Evolutionary conservation across 2,329 filamentous ascomycete genomes (phyloP).

Genomic region (Fusarium tupiense): DNA sequence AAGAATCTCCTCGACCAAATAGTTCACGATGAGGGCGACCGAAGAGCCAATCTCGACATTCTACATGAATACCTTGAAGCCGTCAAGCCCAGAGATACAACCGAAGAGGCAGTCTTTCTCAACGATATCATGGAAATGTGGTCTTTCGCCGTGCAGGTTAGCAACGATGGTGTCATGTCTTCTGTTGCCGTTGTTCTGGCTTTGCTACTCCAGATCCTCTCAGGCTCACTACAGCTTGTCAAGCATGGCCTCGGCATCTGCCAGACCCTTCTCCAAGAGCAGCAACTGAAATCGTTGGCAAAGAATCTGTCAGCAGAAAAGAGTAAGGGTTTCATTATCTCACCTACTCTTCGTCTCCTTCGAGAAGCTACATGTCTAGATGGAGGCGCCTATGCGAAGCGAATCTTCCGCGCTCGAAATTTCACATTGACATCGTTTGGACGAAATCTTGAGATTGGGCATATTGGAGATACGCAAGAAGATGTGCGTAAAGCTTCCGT

Average conservation of each 20-base stretch:
- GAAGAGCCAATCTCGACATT: slow-evolving; percentile 61
- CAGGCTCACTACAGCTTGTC: slow-evolving; percentile 76
- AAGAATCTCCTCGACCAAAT: slow-evolving; percentile 77
- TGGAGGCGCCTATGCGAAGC: slow-evolving; percentile 80
- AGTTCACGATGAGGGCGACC: slow-evolving; percentile 57
- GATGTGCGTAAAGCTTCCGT: slow-evolving; percentile 79
- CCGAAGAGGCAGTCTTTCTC: slow-evolving; percentile 69
- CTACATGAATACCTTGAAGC: slow-evolving; percentile 74
- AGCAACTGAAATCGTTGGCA: slow-evolving; percentile 82
- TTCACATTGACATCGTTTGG: slow-evolving; percentile 83
- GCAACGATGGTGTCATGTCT: slow-evolving; percentile 83
- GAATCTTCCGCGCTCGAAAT: slow-evolving; percentile 80
- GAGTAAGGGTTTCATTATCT: slow-evolving; percentile 87
- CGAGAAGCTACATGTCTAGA: slow-evolving; percentile 88
- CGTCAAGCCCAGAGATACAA: slow-evolving; percentile 58
- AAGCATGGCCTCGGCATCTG: slow-evolving; percentile 81
- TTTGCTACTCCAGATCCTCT: slow-evolving; percentile 81
- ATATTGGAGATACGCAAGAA: slow-evolving; percentile 65
- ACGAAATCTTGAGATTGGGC: slow-evolving; percentile 79
- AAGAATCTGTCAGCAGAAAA: slow-evolving; percentile 82
- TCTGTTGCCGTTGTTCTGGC: slow-evolving; percentile 83
- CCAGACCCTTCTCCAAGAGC: slow-evolving; percentile 81
- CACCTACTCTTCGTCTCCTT: slow-evolving; percentile 85
- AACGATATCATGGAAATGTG: slow-evolving; percentile 87
- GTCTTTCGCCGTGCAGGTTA: slow-evolving; percentile 82